Evolutionary conservation across 78 protist species (phyloP), one percentile per base, ranked within the genome.

Genomic region (Dictyostelium discoideum): DNA sequence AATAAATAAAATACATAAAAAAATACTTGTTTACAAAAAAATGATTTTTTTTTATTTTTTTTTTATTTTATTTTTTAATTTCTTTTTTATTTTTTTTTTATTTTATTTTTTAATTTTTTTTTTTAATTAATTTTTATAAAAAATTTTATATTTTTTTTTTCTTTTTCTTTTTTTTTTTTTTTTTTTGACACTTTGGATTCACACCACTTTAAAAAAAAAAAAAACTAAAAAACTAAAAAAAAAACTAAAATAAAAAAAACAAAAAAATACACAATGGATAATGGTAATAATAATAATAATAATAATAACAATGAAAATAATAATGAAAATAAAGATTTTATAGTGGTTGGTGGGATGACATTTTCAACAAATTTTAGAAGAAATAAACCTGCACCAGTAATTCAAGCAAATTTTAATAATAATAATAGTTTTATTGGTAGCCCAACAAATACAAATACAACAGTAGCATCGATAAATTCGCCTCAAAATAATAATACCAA

Each of bases 301-400:
- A 39, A 40, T 16, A 40, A 37, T 77, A 77, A 20, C 5, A 37
- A 26, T 29, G 32, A 80, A 5, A 80, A 40, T 24, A 54, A 69
- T 44, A 85, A 65, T 44, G 74, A 29, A 16, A 85, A 57, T 13
- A 73, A 74, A 14, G 54, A 44, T n/a, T 42, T 42, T 44, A 74
- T 85, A 67, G 81, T 85, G 42, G 54, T 85, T 73, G 83, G 54
- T 74, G 92, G 92, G 14, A 73, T 85, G 42, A 78, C 78, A 26
- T 63, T 84, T 54, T 65, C 88, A 8, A 84, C 72, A 7, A 84
- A 65, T 22, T 84, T 65, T 29, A 69, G 78, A 20, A 84, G 54
- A 22, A 84, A 84, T 37, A 84, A 39, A 63, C 40, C 39, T 8
- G 86, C 83, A 39, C 60, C 83, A 16, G 20, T 69, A 10, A 14